A percentile compares a stretch with the other conserved stretches of the same genome.
Conservation (phyloP, 306 rosid genomes). For the Sindora glabra region DNA sequence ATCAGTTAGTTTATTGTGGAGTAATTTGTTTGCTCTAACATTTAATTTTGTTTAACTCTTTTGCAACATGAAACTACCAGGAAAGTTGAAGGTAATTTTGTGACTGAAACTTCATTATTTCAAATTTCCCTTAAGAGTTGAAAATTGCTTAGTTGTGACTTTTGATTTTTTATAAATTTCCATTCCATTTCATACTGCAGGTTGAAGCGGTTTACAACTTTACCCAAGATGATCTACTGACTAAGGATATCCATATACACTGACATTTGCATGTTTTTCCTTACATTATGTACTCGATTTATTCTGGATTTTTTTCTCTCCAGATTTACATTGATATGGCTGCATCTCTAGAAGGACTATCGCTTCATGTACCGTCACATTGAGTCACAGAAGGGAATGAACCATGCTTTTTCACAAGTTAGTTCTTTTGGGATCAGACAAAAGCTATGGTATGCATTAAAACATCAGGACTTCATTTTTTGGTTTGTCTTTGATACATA, state of each 20-base stretch:
- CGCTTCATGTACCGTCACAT: slow-evolving; percentile 71
- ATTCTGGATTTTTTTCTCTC: slow-evolving; percentile 2
- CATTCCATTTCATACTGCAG: slow-evolving; percentile 37
- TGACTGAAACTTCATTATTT: slow-evolving; percentile 20
- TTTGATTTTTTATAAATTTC: slow-evolving; percentile 9
- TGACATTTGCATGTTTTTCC: not conserved
- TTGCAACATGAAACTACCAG: slow-evolving; percentile 50
- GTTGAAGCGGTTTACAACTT: slow-evolving; percentile 86
- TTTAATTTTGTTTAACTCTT: slow-evolving; percentile 14
- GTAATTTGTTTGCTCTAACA: slow-evolving; percentile 32
- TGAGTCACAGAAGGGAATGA: slow-evolving; percentile 95
- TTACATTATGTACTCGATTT: not conserved
- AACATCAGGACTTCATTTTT: slow-evolving; percentile 7
- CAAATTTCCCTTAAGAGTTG: slow-evolving; percentile 9
- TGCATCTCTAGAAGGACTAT: slow-evolving; percentile 75
- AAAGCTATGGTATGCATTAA: slow-evolving; percentile 68
- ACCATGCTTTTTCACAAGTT: slow-evolving; percentile 91
- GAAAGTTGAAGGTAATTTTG: slow-evolving; percentile 88
- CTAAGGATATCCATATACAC: slow-evolving; percentile 88
- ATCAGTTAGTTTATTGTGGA: slow-evolving; percentile 3
- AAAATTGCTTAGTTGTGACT: slow-evolving; percentile 10
- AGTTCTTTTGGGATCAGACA: slow-evolving; percentile 82
- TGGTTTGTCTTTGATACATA: slow-evolving; percentile 6
- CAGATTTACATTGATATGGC: slow-evolving; percentile 93
- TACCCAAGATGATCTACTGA: slow-evolving; percentile 86